Evolutionary conservation across 306 rosid genomes (phyloP), one percentile per base, ranked within the genome.

Genomic region (Prunus campanulata): DNA sequence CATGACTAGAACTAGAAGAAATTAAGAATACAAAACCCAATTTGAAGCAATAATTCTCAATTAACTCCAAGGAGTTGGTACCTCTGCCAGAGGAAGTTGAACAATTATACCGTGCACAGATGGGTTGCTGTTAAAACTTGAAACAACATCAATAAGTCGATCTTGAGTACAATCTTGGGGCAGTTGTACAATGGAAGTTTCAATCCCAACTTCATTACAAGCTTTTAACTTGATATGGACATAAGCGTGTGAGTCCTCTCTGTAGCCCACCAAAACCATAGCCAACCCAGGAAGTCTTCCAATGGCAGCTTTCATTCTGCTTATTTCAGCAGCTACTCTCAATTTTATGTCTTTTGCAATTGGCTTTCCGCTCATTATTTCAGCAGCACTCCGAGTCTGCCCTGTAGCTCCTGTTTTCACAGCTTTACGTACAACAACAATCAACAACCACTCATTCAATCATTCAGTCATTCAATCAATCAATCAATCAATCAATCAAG

Each of bases 11-110:
- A 52, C 63, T 29, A 11, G 57, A 44, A 39, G 14, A 67, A 67
- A 19, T 42, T 18, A 13, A 7, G 27, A 67, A 66, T 3, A 10
- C n/a, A 18, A 18, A 71, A 47, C 67, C 13, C 32, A 63, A 19
- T 25, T 29, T 30, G 15, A 64, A 14, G 6, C 20, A 66, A 76
- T n/a, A 52, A 16, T 56, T 56, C 6, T 48, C 67, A 35, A 66
- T 27, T 22, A 30, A 20, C 19, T 52, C 50, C 20, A 29, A 11
- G 12, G 18, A 76, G 6, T 70, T 79, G 66, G 66, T 85, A 85
- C 89, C 32, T 79, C 78, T 74, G 93, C 90, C 48, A 88, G 76
- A 72, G 93, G 93, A 75, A 88, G 93, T 71, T 88, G 93, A 60
- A 88, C 87, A 72, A 83, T 39, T 67, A 87, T 83, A 51, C 93